phyloP scores from a whole-genome alignment of 2,329 filamentous ascomycete genomes.

The Phyllosticta citrichinensis region DNA sequence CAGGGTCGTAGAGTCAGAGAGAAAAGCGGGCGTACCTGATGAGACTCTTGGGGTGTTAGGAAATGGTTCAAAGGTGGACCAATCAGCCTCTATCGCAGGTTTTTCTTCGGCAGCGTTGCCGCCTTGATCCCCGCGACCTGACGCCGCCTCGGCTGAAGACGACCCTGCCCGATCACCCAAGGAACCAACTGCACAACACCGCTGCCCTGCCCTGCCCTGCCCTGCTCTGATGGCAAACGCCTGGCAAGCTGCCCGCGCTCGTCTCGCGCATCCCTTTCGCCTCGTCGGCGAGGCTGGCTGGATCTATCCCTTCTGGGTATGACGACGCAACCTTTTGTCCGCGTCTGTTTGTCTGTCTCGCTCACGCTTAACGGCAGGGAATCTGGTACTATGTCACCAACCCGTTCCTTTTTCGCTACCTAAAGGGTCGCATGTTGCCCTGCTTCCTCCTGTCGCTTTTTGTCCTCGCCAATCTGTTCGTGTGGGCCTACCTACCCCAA shows the following conservation, averaged over 20 bases:
- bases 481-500: conserved; percentile 81
- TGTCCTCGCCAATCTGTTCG: conserved; percentile 76
- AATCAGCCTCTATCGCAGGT: neutral
- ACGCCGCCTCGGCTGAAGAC: neutral
- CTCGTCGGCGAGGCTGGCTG: conserved; percentile 18
- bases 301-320: conserved; percentile 24
- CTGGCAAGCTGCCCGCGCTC: conserved; percentile 5
- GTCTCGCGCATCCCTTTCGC: conserved; percentile 21
- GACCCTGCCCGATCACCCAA: neutral
- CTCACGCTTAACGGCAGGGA: conserved; percentile 40
- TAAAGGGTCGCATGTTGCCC: conserved; percentile 67
- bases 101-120: neutral
- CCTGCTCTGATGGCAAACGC: conserved; percentile 3
- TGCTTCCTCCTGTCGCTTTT: conserved; percentile 71
- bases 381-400: conserved; percentile 73
- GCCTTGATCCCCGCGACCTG: neutral
- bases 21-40: neutral
- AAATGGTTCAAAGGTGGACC: neutral
- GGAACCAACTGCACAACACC: neutral
- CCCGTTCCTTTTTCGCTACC: conserved; percentile 72
- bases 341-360: neutral
- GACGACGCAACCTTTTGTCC: neutral
- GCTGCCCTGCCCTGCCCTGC: neutral
- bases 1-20: neutral
- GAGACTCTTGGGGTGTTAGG: neutral